Conservation (phyloP, 75 land plant species). For the Ceratopteris richardii region DNA sequence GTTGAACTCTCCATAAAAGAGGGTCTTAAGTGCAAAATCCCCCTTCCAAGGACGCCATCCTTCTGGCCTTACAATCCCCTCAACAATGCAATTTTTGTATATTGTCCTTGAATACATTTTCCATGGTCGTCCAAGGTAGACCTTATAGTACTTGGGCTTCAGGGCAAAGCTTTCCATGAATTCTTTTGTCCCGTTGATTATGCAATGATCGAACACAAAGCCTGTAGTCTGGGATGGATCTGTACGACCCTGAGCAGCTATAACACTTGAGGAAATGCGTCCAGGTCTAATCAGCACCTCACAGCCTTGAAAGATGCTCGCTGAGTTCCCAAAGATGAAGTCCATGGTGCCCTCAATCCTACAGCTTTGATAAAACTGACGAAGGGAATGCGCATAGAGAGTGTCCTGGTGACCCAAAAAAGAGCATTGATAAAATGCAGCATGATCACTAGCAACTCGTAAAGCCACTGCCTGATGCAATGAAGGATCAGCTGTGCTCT, state of each 20-base stretch:
- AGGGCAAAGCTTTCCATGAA: conserved; percentile 21
- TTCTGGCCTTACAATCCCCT: conserved; percentile 31
- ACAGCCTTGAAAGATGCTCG: conserved; percentile 55
- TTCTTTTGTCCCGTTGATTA: conserved; percentile 35
- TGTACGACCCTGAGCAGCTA: conserved; percentile 52
- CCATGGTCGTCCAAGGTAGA: conserved; percentile 60
- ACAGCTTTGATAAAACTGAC: conserved; percentile 46
- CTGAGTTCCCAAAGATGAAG: conserved; percentile 73
- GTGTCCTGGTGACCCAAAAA: conserved; percentile 70
- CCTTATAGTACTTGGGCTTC: conserved; percentile 22
- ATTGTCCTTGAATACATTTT: conserved; percentile 56
- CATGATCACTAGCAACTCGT: conserved; percentile 39
- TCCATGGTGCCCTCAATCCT: conserved; percentile 61
- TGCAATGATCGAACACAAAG: conserved; percentile 39
- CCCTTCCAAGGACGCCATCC: conserved; percentile 75
- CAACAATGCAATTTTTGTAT: conserved; percentile 32
- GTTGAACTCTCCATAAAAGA: conserved; percentile 48
- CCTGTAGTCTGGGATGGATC: conserved; percentile 55
- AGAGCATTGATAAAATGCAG: conserved; percentile 45
- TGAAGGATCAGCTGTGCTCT: conserved; percentile 51
- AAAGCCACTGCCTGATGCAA: conserved; percentile 64
- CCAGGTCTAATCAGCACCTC: conserved; percentile 24
- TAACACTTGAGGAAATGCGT: conserved; percentile 6
- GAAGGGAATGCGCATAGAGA: conserved; percentile 42
- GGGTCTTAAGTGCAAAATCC: conserved; percentile 45